These are phyloP conservation scores for Leishmania guyanensis DNA, from an alignment of 208 protist species.

Conservation along the genomic window DNA sequence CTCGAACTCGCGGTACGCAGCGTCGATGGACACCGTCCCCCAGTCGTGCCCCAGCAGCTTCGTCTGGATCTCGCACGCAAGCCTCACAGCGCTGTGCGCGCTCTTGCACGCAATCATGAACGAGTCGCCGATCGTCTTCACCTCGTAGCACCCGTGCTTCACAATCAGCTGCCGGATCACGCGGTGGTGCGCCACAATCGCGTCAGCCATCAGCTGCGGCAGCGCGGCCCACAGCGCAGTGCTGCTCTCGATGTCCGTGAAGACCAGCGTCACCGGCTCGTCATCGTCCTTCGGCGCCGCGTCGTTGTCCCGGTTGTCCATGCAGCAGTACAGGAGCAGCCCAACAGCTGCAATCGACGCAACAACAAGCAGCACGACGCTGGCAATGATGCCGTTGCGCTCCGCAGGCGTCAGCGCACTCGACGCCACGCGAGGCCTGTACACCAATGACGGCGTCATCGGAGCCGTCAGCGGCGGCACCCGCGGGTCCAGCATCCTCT, in stretches of 20 bases:
- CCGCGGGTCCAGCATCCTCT: slow-evolving; percentile 31
- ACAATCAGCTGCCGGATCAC: slow-evolving; percentile 64
- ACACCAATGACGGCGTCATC: slow-evolving; percentile 46
- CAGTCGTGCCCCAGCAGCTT: slow-evolving; percentile 59
- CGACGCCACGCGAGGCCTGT: not conserved
- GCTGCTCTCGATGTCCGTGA: slow-evolving; percentile 84
- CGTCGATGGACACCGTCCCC: slow-evolving; percentile 46
- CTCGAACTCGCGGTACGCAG: slow-evolving; percentile 57
- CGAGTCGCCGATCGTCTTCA: slow-evolving; percentile 50
- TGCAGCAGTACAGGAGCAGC: slow-evolving; percentile 23
- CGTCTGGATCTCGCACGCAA: slow-evolving; percentile 55
- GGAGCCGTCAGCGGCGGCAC: slow-evolving; percentile 3
- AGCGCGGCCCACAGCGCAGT: slow-evolving; percentile 76
- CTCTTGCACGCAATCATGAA: slow-evolving; percentile 63
- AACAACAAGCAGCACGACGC: slow-evolving; percentile 8
- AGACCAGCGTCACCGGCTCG: slow-evolving; percentile 62
- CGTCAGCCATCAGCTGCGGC: slow-evolving; percentile 58
- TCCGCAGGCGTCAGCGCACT: slow-evolving; percentile 16
- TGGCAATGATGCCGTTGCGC: slow-evolving; percentile 37
- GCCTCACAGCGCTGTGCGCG: slow-evolving; percentile 40
- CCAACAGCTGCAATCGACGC: not conserved
- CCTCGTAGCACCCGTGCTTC: slow-evolving; percentile 39
- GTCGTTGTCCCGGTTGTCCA: slow-evolving; percentile 40
- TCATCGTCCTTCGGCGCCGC: slow-evolving; percentile 46
- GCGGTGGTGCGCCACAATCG: slow-evolving; percentile 69